Conservation (phyloP, 805 yeast genomes). For the Cyberlindnera suaveolens region DNA sequence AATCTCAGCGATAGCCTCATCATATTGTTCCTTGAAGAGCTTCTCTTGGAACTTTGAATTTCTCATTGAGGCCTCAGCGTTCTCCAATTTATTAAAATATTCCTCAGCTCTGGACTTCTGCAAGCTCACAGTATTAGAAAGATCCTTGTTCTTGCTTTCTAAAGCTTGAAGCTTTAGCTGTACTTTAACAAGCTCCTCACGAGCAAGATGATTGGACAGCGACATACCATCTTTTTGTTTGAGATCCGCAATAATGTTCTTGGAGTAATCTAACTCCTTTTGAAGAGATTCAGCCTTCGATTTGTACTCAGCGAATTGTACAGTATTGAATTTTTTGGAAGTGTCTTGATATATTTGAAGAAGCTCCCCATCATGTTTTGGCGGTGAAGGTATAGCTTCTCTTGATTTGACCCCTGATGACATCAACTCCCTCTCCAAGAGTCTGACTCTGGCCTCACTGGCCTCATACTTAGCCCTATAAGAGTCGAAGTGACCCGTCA, state of each 20-base stretch:
- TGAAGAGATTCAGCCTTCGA: conserved; percentile 36
- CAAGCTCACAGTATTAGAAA: conserved; percentile 47
- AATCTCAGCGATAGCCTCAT: conserved; percentile 43
- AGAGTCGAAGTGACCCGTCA: conserved; percentile 20
- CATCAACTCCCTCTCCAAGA: conserved; percentile 30
- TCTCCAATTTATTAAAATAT: conserved; percentile 64
- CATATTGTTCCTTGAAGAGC: conserved; percentile 43
- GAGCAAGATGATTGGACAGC: conserved; percentile 22
- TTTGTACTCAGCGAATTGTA: conserved; percentile 36
- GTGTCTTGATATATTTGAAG: conserved; percentile 45
- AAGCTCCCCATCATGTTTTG: conserved; percentile 34
- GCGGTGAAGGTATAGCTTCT: conserved; percentile 2
- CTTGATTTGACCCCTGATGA: conserved; percentile 9
- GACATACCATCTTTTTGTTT: conserved; percentile 12
- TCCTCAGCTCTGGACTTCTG: conserved; percentile 72
- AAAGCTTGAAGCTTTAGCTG: conserved; percentile 54
- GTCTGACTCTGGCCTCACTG: conserved; percentile 37
- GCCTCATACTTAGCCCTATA: conserved; percentile 40
- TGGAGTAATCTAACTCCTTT: conserved; percentile 35
- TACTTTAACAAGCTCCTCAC: conserved; percentile 38
- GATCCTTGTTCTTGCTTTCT: conserved; percentile 47
- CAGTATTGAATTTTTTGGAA: conserved; percentile 35
- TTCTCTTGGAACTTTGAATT: conserved; percentile 59
- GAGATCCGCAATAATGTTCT: conserved; percentile 10
- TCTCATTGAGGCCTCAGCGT: conserved; percentile 67